Base-by-base conservation (phyloP, 2,329 filamentous ascomycete species). In the Colletotrichum cereale region DNA sequence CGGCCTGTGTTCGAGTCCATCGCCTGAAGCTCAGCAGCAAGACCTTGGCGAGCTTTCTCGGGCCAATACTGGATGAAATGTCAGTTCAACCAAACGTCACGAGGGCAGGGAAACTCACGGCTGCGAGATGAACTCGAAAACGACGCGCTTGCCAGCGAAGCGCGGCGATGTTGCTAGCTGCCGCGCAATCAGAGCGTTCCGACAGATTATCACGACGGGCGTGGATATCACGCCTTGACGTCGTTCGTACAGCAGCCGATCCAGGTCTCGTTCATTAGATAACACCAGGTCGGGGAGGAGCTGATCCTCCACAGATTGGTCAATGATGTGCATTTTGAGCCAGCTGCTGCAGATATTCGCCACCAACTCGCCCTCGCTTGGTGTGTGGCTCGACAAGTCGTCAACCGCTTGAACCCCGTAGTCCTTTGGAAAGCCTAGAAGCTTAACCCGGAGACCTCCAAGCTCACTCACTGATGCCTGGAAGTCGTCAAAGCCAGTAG, bases 111-210 rank as follows among this genome's bases (percentile, higher is more conserved):
- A 14, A 56, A 77, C 81, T 74, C 66, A 81, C 78, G 82, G 82
- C 58, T 82, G 81, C 2, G 81, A 81, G 24, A 82, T 78, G 53
- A 81, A 82, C 58, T 83, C 81, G 12, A 81, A 76, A 18, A 82
- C 72, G 2, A 75, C 76, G 21, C 68, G 66, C 44, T 74, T 34
- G 72, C 72, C 69, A 29, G 72, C 62, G n/a, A 74, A 68, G 47
- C 77, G 66, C 47, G 76, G 63, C 2, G 57, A 72, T 31, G 52
- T 77, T 61, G 67, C 67, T 8, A 73, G 67, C 31, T 74, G 74
- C 29, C 80, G 78, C 2, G 79, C 80, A 12, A 75, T 75, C 5
- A 79, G 62, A 1, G 78, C 76, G 63, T 80, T 78, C n/a, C 66
- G 74, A 57, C 81, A 83, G 7, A 83, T 74, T 14, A 82, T 76